A percentile compares a stretch with the other conserved stretches of the same genome.
Conservation (phyloP, 176 grass and related monocot species). For the Raddia guianensis region DNA sequence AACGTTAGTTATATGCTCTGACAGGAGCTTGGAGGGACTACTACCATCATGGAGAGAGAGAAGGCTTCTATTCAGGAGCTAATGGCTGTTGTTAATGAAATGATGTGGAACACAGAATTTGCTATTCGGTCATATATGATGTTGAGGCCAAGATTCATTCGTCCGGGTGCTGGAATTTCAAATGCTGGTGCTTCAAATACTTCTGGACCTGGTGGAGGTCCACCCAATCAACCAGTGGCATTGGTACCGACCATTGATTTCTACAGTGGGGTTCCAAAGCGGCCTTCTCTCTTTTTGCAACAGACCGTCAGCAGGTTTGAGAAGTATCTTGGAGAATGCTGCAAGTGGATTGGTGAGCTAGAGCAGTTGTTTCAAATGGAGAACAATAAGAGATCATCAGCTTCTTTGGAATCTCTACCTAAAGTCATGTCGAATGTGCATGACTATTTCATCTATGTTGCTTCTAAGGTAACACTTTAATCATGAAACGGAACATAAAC, state of each 20-base stretch:
- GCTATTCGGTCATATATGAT: constrained; percentile 91
- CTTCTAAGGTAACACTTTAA: constrained; percentile 75
- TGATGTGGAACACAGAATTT: constrained; percentile 88
- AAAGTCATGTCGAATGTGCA: constrained; percentile 97
- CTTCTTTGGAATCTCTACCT: constrained; percentile 79
- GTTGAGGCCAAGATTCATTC: constrained; percentile 71
- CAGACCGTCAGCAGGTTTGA: constrained; percentile 81
- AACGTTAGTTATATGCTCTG: constrained; percentile 13
- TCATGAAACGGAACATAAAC: constrained; percentile 6
- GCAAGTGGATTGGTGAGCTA: constrained; percentile 85
- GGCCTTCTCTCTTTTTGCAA: constrained; percentile 77
- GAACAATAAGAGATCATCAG: constrained; percentile 59
- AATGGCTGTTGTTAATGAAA: constrained; percentile 67
- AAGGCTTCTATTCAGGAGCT: constrained; percentile 79
- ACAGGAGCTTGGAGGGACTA: constrained; percentile 80
- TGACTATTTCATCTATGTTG: constrained; percentile 93
- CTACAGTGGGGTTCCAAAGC: constrained; percentile 89
- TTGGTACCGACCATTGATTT: constrained; percentile 66
- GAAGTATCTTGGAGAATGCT: constrained; percentile 80
- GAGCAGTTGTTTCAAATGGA: constrained; percentile 87
- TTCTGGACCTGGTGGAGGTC: constrained; percentile 32
- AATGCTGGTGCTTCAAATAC: constrained; percentile 47
- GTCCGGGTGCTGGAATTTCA: constrained; percentile 52
- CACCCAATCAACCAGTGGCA: constrained; percentile 59
- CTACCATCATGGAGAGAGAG: constrained; percentile 87